Conservation (phyloP, 805 yeast species). For the Hagleromyces aurorensis region DNA sequence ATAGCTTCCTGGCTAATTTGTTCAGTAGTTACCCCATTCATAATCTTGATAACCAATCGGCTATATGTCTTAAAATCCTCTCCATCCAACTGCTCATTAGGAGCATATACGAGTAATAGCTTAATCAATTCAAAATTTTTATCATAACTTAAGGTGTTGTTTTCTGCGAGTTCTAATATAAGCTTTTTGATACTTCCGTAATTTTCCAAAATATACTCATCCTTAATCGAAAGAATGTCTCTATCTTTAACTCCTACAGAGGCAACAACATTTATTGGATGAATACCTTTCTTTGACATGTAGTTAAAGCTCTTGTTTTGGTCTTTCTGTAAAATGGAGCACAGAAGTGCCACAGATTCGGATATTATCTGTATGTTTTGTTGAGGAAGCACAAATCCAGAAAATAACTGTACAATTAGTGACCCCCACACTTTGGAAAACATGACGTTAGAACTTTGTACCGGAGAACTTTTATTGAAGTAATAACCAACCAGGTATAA, state of each 20-base stretch:
- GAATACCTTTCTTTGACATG: slow-evolving; percentile 4
- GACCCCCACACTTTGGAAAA: no score
- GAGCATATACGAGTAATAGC: slow-evolving; percentile 6
- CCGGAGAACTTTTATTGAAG: no score
- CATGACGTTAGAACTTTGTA: no score
- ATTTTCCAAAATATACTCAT: slow-evolving; percentile 3
- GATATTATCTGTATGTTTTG: slow-evolving; percentile 5
- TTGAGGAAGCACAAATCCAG: no score
- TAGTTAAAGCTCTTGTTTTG: background rate
- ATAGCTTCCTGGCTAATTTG: slow-evolving; percentile 1
- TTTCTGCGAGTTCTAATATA: slow-evolving; percentile 5
- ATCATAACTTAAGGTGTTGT: slow-evolving; percentile 4
- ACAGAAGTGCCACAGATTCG: slow-evolving; percentile 4
- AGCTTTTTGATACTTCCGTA: slow-evolving; percentile 9
- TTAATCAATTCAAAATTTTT: slow-evolving; percentile 4
- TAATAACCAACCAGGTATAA: no score
- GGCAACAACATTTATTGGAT: slow-evolving; percentile 20
- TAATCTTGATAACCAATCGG: slow-evolving; percentile 1
- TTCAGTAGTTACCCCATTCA: slow-evolving; percentile 1
- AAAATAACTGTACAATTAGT: no score
- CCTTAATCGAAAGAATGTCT: slow-evolving; percentile 16
- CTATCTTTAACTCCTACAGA: slow-evolving; percentile 15
- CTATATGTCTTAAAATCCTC: slow-evolving; percentile 2
- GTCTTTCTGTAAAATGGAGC: slow-evolving; percentile 1
- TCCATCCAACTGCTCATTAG: slow-evolving; percentile 3